phyloP scores from a whole-genome alignment of 2,329 filamentous ascomycete genomes.

The Fusarium transvaalense region DNA sequence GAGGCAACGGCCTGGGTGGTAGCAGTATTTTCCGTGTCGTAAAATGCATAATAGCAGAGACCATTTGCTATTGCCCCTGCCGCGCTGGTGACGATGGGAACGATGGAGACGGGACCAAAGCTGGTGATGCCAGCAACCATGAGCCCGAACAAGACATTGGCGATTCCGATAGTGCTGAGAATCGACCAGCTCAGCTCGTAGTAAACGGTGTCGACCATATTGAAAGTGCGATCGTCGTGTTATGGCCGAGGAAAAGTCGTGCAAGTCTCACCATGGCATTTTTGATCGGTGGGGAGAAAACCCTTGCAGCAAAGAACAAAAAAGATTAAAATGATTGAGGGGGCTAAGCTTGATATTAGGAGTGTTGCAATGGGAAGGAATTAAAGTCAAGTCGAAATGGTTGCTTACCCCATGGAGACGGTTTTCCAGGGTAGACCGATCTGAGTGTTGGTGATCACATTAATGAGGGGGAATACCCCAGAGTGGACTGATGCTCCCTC shows the following conservation, averaged over 20 bases:
- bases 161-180: slow-evolving; percentile 59
- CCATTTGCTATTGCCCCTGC: slow-evolving; percentile 58
- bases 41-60: slow-evolving; percentile 59
- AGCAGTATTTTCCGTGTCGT: slow-evolving; percentile 42
- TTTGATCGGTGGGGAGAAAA: background rate
- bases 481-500: slow-evolving; percentile 26
- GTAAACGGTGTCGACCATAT: slow-evolving; percentile 47
- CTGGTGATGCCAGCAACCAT: slow-evolving; percentile 57
- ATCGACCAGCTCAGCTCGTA: slow-evolving; percentile 61
- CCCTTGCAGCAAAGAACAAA: slow-evolving; percentile 3
- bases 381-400: background rate
- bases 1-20: slow-evolving; percentile 53
- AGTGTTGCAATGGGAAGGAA: background rate
- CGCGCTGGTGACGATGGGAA: slow-evolving; percentile 56
- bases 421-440: slow-evolving; percentile 29
- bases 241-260: background rate
- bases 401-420: slow-evolving; percentile 22
- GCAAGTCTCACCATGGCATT: slow-evolving; percentile 7
- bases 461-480: slow-evolving; percentile 27
- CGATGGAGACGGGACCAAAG: slow-evolving; percentile 54
- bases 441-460: slow-evolving; percentile 25
- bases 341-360: slow-evolving; percentile 20
- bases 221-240: slow-evolving; percentile 12
- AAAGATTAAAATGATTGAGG: background rate
- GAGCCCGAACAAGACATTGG: slow-evolving; percentile 55